phyloP scores from a whole-genome alignment of 495 filamentous ascomycete genomes.

The Aspergillus wentii region DNA sequence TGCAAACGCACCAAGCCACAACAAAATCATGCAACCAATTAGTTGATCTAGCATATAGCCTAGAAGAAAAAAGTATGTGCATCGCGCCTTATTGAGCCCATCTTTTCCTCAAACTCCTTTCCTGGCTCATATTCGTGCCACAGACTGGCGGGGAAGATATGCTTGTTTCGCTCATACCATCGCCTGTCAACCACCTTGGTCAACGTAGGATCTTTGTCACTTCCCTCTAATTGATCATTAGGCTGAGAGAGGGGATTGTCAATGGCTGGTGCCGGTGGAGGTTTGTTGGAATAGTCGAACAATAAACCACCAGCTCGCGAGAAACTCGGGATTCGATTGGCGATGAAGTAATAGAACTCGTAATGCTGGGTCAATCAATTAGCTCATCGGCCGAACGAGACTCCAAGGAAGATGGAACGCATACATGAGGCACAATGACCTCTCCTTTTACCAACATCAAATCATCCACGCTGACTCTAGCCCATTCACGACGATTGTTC shows the following conservation, averaged over 20 bases:
- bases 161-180: conserved; percentile 97
- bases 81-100: conserved; percentile 63
- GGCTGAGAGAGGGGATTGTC: conserved; percentile 45
- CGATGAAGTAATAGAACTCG: conserved; percentile 94
- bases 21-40: no score
- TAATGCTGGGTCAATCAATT: conserved; percentile 73
- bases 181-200: conserved; percentile 95
- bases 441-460: conserved; percentile 89
- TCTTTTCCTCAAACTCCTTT: conserved; percentile 76
- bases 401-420: conserved; percentile 20
- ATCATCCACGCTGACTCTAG: conserved; percentile 91
- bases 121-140: conserved; percentile 95
- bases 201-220: conserved; percentile 68
- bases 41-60: no score
- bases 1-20: no score
- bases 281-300: conserved; percentile 73
- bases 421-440: conserved; percentile 90
- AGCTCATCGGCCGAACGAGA: conserved; percentile 7
- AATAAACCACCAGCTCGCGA: conserved; percentile 49
- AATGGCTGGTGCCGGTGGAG: conserved; percentile 25
- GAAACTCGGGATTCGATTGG: conserved; percentile 74
- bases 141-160: conserved; percentile 92
- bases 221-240: conserved; percentile 64
- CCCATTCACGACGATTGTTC: conserved; percentile 78
- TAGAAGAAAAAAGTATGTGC: conserved; percentile 84